Conservation (phyloP, 768 basidiomycete species). For the Psilocybe sp. region DNA sequence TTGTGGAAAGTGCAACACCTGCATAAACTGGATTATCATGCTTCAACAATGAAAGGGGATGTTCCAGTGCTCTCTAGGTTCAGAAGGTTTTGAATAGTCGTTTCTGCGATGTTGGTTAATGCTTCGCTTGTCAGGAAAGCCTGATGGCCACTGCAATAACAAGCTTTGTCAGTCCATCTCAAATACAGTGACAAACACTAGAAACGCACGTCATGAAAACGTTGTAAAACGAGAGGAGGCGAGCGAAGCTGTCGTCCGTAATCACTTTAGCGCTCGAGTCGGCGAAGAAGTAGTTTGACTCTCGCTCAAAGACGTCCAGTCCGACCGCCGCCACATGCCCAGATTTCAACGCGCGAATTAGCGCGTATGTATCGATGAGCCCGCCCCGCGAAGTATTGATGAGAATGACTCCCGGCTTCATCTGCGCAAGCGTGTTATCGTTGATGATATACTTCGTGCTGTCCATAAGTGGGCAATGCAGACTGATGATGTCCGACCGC, state of each 20-base stretch:
- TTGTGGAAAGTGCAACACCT: no score
- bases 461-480: slow-evolving; percentile 38
- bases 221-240: slow-evolving; percentile 44
- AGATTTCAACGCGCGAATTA: slow-evolving; percentile 38
- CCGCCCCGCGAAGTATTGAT: slow-evolving; percentile 44
- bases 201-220: slow-evolving; percentile 39
- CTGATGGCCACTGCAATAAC: slow-evolving; percentile 34
- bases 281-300: slow-evolving; percentile 39
- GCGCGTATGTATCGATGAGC: slow-evolving; percentile 37
- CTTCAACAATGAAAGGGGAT: slow-evolving; percentile 24
- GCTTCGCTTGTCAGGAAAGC: slow-evolving; percentile 41
- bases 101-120: slow-evolving; percentile 35
- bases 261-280: slow-evolving; percentile 43
- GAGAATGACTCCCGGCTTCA: slow-evolving; percentile 37
- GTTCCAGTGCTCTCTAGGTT: slow-evolving; percentile 30
- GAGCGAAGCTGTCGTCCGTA: slow-evolving; percentile 40
- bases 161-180: neutral
- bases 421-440: slow-evolving; percentile 32
- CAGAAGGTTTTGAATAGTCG: slow-evolving; percentile 33
- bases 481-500: slow-evolving; percentile 37
- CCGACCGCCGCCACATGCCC: slow-evolving; percentile 40
- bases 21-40: neutral
- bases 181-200: neutral
- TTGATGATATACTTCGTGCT: slow-evolving; percentile 40
- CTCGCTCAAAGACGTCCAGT: slow-evolving; percentile 40